phyloP scores from a whole-genome alignment of 805 yeast species.

The Candida orba region DNA sequence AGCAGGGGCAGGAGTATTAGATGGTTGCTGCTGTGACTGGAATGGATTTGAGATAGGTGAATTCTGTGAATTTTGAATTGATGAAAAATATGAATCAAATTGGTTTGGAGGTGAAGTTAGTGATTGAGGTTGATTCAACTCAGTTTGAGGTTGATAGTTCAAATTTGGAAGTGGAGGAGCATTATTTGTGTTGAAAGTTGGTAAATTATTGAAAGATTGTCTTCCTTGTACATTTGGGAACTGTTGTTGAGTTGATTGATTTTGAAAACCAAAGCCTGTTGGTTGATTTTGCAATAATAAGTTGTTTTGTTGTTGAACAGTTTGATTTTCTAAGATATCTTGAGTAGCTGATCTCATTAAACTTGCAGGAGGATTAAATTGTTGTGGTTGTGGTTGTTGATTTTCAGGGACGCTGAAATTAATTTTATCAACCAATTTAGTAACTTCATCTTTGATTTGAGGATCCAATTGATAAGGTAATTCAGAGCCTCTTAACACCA shows the following conservation, averaged over 20 bases:
- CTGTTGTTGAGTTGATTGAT: conserved; percentile 4
- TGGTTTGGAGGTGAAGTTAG: background rate
- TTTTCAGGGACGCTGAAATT: conserved; percentile 65
- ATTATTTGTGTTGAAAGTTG: background rate
- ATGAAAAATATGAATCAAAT: background rate
- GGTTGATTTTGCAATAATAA: conserved; percentile 28
- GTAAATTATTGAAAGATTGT: background rate
- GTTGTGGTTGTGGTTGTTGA: conserved; percentile 2
- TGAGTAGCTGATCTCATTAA: conserved; percentile 6
- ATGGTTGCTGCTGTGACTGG: background rate
- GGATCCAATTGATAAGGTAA: conserved; percentile 69
- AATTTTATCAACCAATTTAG: conserved; percentile 80
- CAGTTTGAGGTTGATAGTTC: conserved; percentile 18
- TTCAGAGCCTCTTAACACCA: conserved; percentile 67
- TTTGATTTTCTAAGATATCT: conserved; percentile 24
- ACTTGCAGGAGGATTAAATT: conserved; percentile 1
- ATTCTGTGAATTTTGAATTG: background rate
- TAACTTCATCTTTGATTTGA: conserved; percentile 72
- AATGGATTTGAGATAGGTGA: conserved; percentile 5
- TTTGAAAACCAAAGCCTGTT: conserved; percentile 29
- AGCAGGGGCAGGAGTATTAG: too few species aligned
- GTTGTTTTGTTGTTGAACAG: conserved; percentile 22
- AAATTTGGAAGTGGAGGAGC: conserved; percentile 6
- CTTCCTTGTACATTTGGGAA: too few species aligned
- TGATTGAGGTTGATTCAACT: conserved; percentile 24